A percentile compares a stretch with the other conserved stretches of the same genome.
phyloP scores from a whole-genome alignment of 2,329 filamentous ascomycete species.

The Monosporascus sp. region DNA sequence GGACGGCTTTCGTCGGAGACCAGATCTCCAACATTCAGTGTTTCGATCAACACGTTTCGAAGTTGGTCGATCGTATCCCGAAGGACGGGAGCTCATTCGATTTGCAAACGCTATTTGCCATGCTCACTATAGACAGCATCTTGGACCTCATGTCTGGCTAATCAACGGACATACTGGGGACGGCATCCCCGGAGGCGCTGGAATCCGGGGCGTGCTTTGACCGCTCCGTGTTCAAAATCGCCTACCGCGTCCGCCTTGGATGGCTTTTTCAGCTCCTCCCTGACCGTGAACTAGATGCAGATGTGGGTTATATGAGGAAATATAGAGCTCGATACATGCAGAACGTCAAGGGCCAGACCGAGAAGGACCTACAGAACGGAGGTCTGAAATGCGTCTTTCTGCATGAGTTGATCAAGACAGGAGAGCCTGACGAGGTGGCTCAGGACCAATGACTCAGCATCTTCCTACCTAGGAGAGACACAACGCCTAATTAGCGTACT shows the following conservation, averaged over 20 bases:
- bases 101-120: constrained; percentile 58
- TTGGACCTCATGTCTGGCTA: constrained; percentile 58
- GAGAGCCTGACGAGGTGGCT: constrained; percentile 38
- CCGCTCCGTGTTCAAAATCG: constrained; percentile 35
- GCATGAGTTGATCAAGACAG: constrained; percentile 46
- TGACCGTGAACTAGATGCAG: constrained; percentile 32
- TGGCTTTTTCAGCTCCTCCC: constrained; percentile 30
- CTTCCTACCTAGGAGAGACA: constrained; percentile 54
- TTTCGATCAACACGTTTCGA: constrained; percentile 63
- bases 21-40: constrained; percentile 63
- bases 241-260: constrained; percentile 34
- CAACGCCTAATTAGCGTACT: constrained; percentile 49
- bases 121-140: constrained; percentile 60
- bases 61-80: constrained; percentile 55
- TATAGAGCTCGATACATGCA: constrained; percentile 39
- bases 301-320: constrained; percentile 34
- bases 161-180: constrained; percentile 35
- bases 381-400: constrained; percentile 49
- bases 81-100: constrained; percentile 51
- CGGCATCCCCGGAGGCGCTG: constrained; percentile 29
- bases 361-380: constrained; percentile 28
- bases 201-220: constrained; percentile 47
- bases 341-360: constrained; percentile 29
- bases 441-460: constrained; percentile 48
- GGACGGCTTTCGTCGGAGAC: constrained; percentile 48